A percentile compares a stretch with the other conserved stretches of the same genome.
Conservation (phyloP, 345 rosid species). For the Garcia nutans region DNA sequence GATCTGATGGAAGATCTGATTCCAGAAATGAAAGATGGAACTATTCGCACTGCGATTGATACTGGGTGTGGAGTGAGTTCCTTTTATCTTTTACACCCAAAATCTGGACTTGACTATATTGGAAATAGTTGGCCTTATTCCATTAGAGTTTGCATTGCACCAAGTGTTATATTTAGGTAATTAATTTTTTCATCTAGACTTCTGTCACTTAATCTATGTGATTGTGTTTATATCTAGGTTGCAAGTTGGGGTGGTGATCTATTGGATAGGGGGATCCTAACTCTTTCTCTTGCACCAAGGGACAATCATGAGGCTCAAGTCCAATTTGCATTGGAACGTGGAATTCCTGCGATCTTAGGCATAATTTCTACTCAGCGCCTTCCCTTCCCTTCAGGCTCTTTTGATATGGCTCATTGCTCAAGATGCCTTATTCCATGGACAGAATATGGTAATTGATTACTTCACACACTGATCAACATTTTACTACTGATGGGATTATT, state of each 20-base stretch:
- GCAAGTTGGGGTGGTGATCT: constrained; percentile 99
- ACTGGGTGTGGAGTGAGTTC: constrained; percentile 95
- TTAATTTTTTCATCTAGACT: neutral
- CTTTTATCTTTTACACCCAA: neutral
- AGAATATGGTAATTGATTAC: constrained; percentile 68
- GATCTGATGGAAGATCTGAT: constrained; percentile 92
- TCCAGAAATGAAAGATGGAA: constrained; percentile 92
- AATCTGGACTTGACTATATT: neutral
- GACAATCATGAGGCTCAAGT: constrained; percentile 99
- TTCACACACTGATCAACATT: neutral
- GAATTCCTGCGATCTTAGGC: constrained; percentile 96
- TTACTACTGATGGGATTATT: neutral
- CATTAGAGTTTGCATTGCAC: neutral
- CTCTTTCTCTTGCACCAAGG: constrained; percentile 95
- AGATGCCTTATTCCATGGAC: constrained; percentile 99
- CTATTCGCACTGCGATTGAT: constrained; percentile 88
- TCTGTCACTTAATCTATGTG: neutral
- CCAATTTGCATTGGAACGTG: constrained; percentile 96
- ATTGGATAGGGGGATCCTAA: constrained; percentile 80
- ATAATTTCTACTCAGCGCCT: constrained; percentile 96
- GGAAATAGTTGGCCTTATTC: neutral
- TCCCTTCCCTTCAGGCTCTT: constrained; percentile 93
- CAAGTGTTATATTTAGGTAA: neutral
- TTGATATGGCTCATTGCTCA: constrained; percentile 99
- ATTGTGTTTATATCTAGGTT: constrained; percentile 48